A percentile compares a stretch with the other conserved stretches of the same genome.
Conservation (phyloP, 768 basidiomycete genomes). For the Cystofilobasidium ferigula region DNA sequence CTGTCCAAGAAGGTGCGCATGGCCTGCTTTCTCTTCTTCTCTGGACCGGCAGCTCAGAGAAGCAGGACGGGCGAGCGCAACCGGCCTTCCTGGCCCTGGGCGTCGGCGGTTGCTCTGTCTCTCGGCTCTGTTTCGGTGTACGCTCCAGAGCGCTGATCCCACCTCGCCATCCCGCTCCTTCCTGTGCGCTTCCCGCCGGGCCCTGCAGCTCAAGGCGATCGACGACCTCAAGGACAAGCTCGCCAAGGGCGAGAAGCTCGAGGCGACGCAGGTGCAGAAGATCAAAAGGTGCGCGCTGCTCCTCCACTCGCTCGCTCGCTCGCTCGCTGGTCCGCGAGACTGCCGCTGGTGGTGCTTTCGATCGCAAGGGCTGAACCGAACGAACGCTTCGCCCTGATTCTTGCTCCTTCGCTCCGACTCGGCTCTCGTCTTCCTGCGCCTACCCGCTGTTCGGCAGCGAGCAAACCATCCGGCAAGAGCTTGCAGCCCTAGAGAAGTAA, state of each 20-base stretch:
- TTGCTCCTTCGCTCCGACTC: too few relatives aligned
- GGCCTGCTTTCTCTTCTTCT: background rate
- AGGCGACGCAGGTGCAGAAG: conserved; percentile 93
- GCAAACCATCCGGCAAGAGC: conserved; percentile 68
- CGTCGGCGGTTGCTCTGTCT: too few relatives aligned
- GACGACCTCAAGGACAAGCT: conserved; percentile 92
- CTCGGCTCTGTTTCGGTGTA: too few relatives aligned
- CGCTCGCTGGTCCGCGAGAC: background rate
- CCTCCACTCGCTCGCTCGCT: background rate
- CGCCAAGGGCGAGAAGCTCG: conserved; percentile 77
- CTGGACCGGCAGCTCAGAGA: background rate
- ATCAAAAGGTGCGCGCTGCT: conserved; percentile 53
- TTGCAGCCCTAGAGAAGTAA: conserved; percentile 41
- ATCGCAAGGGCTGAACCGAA: too few relatives aligned
- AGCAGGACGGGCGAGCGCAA: too few relatives aligned
- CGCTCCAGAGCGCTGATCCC: too few relatives aligned
- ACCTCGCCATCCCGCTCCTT: too few relatives aligned
- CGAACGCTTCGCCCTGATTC: background rate
- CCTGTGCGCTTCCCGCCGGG: too few relatives aligned
- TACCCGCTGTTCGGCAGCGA: conserved; percentile 40
- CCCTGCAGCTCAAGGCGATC: conserved; percentile 83
- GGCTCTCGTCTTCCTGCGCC: background rate
- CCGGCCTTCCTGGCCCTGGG: too few relatives aligned
- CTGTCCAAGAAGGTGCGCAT: conserved; percentile 78
- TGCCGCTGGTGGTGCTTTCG: too few relatives aligned